Evolutionary conservation across 257 asterid species (phyloP).

Genomic region (Ligustrum vulgare): DNA sequence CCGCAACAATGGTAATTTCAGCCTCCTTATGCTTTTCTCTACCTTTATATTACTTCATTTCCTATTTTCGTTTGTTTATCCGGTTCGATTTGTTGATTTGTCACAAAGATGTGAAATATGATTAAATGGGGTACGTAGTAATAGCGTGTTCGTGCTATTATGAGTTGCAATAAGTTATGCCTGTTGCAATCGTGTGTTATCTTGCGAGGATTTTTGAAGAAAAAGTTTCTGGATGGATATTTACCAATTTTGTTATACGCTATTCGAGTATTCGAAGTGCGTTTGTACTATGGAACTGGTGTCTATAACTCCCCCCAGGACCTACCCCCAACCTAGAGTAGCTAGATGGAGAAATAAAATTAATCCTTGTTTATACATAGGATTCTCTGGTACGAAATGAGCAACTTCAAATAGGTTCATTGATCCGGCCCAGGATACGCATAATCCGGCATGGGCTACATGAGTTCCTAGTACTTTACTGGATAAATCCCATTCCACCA

Average conservation of each 20-base stretch:
- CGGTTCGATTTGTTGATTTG: neutral
- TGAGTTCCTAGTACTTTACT: too few species aligned
- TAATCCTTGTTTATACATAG: too few species aligned
- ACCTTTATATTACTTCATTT: neutral
- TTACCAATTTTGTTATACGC: neutral
- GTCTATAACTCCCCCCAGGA: too few species aligned
- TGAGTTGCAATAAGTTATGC: neutral
- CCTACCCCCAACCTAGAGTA: too few species aligned
- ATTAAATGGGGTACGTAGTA: neutral
- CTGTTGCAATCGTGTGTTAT: neutral
- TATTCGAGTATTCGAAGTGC: too few species aligned
- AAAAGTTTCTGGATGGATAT: neutral
- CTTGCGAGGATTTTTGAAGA: neutral
- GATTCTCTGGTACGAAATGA: too few species aligned
- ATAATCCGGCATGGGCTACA: too few species aligned
- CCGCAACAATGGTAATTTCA: constrained; percentile 32
- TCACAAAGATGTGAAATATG: neutral
- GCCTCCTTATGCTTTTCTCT: neutral
- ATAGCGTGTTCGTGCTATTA: neutral
- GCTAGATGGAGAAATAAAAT: too few species aligned
- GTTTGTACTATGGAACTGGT: neutral
- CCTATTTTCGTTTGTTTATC: neutral
- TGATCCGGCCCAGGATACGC: too few species aligned
- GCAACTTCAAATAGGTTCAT: too few species aligned
- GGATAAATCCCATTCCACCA: too few species aligned